A percentile compares a stretch with the other conserved stretches of the same genome.
phyloP scores from a whole-genome alignment of 2,329 filamentous ascomycete species.

The Fusarium mundagurra region DNA sequence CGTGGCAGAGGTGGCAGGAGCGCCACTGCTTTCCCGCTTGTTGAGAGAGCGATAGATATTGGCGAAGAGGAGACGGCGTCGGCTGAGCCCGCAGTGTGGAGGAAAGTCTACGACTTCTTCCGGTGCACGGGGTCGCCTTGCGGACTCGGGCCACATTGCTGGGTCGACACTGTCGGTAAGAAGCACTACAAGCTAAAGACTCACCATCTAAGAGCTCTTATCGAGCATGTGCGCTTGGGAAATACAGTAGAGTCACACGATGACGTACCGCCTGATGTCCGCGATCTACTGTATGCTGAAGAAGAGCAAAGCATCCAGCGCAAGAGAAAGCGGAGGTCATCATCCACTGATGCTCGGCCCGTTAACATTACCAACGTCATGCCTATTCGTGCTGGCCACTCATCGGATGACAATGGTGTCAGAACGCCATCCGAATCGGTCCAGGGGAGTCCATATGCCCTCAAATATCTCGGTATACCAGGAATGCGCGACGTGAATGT shows the following conservation, averaged over 20 bases:
- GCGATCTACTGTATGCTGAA: neutral
- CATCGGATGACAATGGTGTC: neutral
- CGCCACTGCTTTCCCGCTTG: neutral
- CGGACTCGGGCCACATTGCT: neutral
- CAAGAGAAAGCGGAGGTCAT: neutral
- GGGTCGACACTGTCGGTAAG: neutral
- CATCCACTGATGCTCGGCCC: neutral
- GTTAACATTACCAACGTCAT: neutral
- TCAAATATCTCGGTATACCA: no score
- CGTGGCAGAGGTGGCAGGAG: neutral
- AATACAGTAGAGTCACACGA: neutral
- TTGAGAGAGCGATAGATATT: neutral
- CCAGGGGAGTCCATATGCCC: no score
- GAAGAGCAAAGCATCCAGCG: neutral
- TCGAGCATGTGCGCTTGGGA: neutral
- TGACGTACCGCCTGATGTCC: neutral
- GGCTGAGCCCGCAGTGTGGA: neutral
- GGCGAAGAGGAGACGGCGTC: neutral
- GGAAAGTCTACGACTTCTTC: neutral
- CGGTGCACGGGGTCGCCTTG: neutral
- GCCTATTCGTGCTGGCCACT: neutral
- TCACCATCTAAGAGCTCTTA: neutral
- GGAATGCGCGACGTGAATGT: neutral
- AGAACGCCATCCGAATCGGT: neutral
- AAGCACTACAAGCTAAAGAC: neutral